Conservation (phyloP, 208 protist genomes). For the Novymonas esmeraldas region DNA sequence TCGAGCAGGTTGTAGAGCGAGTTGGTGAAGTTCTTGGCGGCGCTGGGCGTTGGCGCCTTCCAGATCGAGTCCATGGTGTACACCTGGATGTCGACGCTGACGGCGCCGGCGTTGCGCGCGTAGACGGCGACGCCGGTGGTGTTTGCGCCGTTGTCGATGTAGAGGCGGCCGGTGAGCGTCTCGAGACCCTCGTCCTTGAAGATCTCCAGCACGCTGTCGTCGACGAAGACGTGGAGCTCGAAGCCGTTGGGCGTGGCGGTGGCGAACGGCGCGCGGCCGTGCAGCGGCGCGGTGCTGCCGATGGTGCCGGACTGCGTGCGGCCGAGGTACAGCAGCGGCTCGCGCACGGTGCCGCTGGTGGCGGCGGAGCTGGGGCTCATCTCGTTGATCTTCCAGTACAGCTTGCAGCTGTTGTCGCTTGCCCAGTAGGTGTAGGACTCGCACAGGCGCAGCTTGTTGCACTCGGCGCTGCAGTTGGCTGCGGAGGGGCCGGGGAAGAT, state of each 20-base stretch:
- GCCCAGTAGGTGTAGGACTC: constrained; percentile 30
- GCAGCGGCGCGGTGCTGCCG: constrained; percentile 27
- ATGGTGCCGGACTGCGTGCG: constrained; percentile 33
- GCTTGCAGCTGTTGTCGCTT: constrained; percentile 15
- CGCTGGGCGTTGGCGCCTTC: constrained; percentile 15
- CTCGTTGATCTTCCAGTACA: constrained; percentile 34
- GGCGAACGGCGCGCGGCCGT: constrained; percentile 41
- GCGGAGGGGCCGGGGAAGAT: constrained; percentile 14
- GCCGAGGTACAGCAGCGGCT: constrained; percentile 35
- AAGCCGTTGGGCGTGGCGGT: constrained; percentile 28
- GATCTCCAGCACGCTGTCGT: constrained; percentile 45
- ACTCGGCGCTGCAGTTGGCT: constrained; percentile 35
- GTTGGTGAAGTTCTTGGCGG: constrained; percentile 24
- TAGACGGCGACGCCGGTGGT: constrained; percentile 30
- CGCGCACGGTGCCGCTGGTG: constrained; percentile 17
- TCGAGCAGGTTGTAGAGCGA: constrained; percentile 34
- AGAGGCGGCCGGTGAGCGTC: constrained; percentile 36
- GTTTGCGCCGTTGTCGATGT: constrained; percentile 19
- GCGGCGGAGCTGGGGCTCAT: background rate
- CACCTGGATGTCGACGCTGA: constrained; percentile 19
- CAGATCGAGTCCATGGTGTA: constrained; percentile 45
- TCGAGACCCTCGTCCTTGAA: constrained; percentile 51
- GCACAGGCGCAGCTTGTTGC: constrained; percentile 30
- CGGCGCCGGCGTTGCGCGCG: constrained; percentile 23
- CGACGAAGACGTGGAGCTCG: constrained; percentile 40